phyloP scores from a whole-genome alignment of 1,284 basidiomycete genomes.

The Inonotus hispidus region DNA sequence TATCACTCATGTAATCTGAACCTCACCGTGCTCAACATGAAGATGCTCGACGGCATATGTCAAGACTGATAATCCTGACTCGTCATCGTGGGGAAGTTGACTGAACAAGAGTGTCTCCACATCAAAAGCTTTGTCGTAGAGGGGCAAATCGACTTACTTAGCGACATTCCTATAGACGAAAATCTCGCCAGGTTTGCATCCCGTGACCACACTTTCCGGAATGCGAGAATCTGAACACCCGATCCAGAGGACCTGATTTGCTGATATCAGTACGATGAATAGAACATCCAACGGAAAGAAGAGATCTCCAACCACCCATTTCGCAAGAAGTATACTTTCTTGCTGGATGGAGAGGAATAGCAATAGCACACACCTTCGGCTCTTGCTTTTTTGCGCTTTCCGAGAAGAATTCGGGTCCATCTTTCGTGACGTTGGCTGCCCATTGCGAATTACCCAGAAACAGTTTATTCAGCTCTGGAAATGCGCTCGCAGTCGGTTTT shows the following conservation, averaged over 20 bases:
- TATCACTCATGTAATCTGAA: neutral
- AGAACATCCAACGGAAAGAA: neutral
- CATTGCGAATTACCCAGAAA: conserved; percentile 55
- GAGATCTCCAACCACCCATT: neutral
- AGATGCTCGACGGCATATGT: conserved; percentile 77
- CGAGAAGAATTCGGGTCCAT: conserved; percentile 62
- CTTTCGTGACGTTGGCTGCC: conserved; percentile 48
- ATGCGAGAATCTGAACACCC: conserved; percentile 70
- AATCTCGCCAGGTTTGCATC: conserved; percentile 57
- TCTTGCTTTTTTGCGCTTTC: conserved; percentile 59
- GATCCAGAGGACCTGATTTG: conserved; percentile 60
- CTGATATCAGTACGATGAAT: neutral
- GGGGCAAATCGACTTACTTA: conserved; percentile 37
- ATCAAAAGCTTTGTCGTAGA: too few relatives aligned
- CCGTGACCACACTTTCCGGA: conserved; percentile 51
- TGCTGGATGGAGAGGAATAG: too few relatives aligned
- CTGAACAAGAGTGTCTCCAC: conserved; percentile 32
- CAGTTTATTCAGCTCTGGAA: conserved; percentile 36
- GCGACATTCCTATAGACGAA: conserved; percentile 67
- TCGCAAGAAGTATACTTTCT: too few relatives aligned
- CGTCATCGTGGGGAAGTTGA: conserved; percentile 78
- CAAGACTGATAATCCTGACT: conserved; percentile 74
- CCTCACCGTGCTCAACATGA: conserved; percentile 78
- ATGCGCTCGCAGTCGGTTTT: conserved; percentile 1
- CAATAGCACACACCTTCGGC: conserved; percentile 50